phyloP scores from a whole-genome alignment of 2,329 filamentous ascomycete genomes.

The Bipolaris bicolor region DNA sequence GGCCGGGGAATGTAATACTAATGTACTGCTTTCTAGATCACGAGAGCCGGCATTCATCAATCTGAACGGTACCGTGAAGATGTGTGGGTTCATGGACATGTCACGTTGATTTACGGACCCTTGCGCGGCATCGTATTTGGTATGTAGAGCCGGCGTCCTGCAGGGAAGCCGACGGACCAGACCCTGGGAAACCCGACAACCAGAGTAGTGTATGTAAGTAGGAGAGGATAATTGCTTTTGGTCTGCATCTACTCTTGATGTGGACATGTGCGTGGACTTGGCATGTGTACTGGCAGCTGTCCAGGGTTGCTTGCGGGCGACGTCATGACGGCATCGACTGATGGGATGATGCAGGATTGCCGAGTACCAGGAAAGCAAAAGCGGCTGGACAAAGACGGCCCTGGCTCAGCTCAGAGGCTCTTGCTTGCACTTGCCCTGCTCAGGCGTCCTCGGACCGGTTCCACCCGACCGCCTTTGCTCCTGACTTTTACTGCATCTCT shows the following conservation, averaged over 20 bases:
- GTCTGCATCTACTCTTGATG: not conserved
- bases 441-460: constrained; percentile 23
- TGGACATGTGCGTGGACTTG: not conserved
- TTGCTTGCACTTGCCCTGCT: constrained; percentile 11
- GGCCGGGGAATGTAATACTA: constrained; percentile 8
- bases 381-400: not conserved
- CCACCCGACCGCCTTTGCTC: constrained; percentile 21
- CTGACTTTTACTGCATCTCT: constrained; percentile 21
- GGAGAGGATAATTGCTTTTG: not conserved
- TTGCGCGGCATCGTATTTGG: constrained; percentile 13
- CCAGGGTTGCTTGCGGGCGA: not conserved
- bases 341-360: constrained; percentile 6
- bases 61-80: constrained; percentile 10
- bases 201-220: not conserved
- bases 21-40: constrained; percentile 16
- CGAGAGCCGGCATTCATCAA: constrained; percentile 11
- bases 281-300: not conserved
- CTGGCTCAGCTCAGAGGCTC: constrained; percentile 9
- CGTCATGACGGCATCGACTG: constrained; percentile 10
- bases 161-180: constrained; percentile 9
- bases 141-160: constrained; percentile 16
- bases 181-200: not conserved
- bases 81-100: constrained; percentile 16
- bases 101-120: constrained; percentile 19
- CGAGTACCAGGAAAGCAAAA: constrained; percentile 1